Percentiles rank a stretch among this genome's conserved stretches.
Evolutionary conservation across 2,329 filamentous ascomycete species (phyloP).

Genomic region (Huntiella moniliformis): DNA sequence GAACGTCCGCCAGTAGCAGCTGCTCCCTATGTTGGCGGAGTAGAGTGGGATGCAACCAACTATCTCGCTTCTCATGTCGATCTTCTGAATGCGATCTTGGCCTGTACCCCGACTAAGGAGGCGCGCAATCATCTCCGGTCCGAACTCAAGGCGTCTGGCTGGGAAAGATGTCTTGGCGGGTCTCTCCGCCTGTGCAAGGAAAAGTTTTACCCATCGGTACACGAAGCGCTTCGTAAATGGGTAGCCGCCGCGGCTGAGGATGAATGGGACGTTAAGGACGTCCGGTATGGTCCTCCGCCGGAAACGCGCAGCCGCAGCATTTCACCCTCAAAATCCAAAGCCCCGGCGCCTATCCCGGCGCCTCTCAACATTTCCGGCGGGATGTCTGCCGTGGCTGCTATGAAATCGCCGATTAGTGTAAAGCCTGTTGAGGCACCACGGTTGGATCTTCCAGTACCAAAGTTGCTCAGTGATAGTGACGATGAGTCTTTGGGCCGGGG

Average conservation of each 20-base stretch:
- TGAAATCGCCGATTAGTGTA: neutral
- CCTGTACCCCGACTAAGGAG: conserved; percentile 49
- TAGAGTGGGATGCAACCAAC: conserved; percentile 97
- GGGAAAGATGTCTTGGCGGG: conserved; percentile 74
- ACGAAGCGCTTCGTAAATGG: conserved; percentile 78
- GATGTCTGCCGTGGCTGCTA: neutral
- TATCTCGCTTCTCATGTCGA: conserved; percentile 87
- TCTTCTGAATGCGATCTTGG: conserved; percentile 75
- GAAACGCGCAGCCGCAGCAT: conserved; percentile 15
- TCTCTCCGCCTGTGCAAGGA: conserved; percentile 86
- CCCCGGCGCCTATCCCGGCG: conserved; percentile 1
- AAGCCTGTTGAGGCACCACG: conserved; percentile 4
- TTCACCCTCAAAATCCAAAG: conserved; percentile 11
- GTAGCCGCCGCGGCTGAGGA: conserved; percentile 73
- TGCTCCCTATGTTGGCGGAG: conserved; percentile 87
- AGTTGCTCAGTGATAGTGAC: conserved; percentile 10
- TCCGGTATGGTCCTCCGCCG: conserved; percentile 50
- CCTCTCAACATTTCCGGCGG: conserved; percentile 1
- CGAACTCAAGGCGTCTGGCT: conserved; percentile 65
- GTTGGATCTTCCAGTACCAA: conserved; percentile 9
- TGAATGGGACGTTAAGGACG: conserved; percentile 66
- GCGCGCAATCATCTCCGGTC: conserved; percentile 64
- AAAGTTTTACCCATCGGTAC: conserved; percentile 87
- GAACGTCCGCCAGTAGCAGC: conserved; percentile 81
- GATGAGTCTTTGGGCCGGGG: conserved; percentile 6